phyloP scores from a whole-genome alignment of 164 flowering plant species.

The Chimonanthus salicifolius region DNA sequence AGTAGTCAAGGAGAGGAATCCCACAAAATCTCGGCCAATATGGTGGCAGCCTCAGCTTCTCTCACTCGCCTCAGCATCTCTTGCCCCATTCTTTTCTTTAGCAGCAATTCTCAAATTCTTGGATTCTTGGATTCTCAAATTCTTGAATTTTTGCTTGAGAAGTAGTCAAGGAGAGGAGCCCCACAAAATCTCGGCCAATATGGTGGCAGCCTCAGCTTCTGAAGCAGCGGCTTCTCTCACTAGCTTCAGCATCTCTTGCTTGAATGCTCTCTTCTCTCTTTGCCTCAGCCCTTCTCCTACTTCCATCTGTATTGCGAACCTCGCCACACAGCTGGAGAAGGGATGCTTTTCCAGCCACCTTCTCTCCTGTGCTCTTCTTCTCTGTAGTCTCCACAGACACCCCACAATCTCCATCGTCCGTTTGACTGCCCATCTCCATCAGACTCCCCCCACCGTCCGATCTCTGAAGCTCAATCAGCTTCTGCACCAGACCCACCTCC shows the following conservation, averaged over 20 bases:
- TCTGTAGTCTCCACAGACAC: conserved; percentile 9
- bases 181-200: conserved; percentile 87
- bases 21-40: conserved; percentile 87
- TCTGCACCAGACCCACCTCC: conserved; percentile 51
- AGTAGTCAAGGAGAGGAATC: conserved; percentile 61
- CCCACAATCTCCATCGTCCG: conserved; percentile 3
- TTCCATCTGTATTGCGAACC: conserved; percentile 79
- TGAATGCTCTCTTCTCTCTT: conserved; percentile 73
- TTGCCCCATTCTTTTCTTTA: conserved; percentile 10
- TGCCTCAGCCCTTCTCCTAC: conserved; percentile 91
- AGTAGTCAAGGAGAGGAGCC: conserved; percentile 62
- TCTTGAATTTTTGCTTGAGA: no score
- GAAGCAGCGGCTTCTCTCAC: conserved; percentile 50
- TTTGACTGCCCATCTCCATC: conserved; percentile 36
- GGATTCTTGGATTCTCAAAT: no score
- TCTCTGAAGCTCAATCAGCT: conserved; percentile 69
- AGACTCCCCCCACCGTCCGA: conserved; percentile 55
- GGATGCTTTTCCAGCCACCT: conserved; percentile 46
- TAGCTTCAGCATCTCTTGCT: conserved; percentile 56
- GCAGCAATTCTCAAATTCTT: no score
- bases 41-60: conserved; percentile 75
- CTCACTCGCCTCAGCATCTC: conserved; percentile 58
- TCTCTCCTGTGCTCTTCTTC: conserved; percentile 30
- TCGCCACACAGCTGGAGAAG: conserved; percentile 78
- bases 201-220: conserved; percentile 76